phyloP scores from a whole-genome alignment of 1,284 basidiomycete genomes.

The Anthracocystis walkeri region DNA sequence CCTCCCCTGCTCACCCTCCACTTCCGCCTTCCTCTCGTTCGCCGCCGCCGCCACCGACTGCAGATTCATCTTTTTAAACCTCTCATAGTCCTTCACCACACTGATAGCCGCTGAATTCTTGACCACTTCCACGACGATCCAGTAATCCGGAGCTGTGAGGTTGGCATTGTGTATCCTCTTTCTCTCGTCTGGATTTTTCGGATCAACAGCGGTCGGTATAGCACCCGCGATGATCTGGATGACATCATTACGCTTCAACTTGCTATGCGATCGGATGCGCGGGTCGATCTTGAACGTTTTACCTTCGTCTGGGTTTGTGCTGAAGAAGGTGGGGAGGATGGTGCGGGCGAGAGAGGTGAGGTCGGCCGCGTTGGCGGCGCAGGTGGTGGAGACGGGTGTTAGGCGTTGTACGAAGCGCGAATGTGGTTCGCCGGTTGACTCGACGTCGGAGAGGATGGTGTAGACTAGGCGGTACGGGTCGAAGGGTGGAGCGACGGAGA shows the following conservation, averaged over 20 bases:
- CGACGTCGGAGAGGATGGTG: constrained; percentile 52
- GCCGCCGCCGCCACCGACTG: constrained; percentile 48
- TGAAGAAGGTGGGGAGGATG: constrained; percentile 40
- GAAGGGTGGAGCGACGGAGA: constrained; percentile 38
- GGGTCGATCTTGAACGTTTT: constrained; percentile 61
- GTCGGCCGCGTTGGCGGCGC: constrained; percentile 29
- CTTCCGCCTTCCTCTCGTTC: constrained; percentile 25
- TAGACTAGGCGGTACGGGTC: constrained; percentile 45
- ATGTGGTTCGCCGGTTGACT: constrained; percentile 50
- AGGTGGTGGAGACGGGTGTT: constrained; percentile 45
- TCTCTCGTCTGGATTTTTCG: constrained; percentile 12
- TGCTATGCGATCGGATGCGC: constrained; percentile 56
- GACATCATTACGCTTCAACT: constrained; percentile 50
- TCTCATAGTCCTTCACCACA: constrained; percentile 46
- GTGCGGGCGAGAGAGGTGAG: constrained; percentile 28
- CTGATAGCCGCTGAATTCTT: constrained; percentile 60
- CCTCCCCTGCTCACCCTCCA: constrained; percentile 5
- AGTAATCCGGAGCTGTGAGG: constrained; percentile 47
- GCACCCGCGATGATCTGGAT: constrained; percentile 53
- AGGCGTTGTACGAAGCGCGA: constrained; percentile 54
- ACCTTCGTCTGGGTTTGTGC: constrained; percentile 10
- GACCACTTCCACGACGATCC: constrained; percentile 61
- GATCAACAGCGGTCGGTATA: constrained; percentile 33
- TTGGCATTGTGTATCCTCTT: constrained; percentile 49
- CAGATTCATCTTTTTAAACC: constrained; percentile 55